Base-by-base conservation (phyloP, 805 yeast species). In the Saturnispora zaruensis region DNA sequence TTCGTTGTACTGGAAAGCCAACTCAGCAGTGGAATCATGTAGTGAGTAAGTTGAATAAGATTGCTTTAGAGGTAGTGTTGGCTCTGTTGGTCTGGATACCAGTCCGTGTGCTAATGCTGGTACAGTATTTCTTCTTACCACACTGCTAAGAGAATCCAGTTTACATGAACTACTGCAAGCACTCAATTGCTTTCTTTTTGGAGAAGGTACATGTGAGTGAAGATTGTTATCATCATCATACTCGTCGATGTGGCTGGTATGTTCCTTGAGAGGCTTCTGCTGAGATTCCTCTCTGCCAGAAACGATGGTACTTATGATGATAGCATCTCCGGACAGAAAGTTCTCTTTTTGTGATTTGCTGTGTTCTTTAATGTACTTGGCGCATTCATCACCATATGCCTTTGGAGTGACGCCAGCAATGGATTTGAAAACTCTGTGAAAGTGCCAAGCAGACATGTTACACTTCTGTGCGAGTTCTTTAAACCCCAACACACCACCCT, bases 361-460 rank as follows among this genome's bases (percentile, higher is more conserved):
- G 11, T 65, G 64, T 53, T 45, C 37, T 25, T 74, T 74, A 56
- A 82, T 70, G 57, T 65, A 79, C 54, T 78, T 82, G 72, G 79
- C 82, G 62, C 95, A 85, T 54, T 81, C 80, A 61, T 87, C 95
- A 46, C 96, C 96, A 59, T 87, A 87, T 6, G 87, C 83, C 69
- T 87, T 86, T 23, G 95, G 95, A 1, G 96, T 87, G 51, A 87
- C 74, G 2, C 95, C 91, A 5, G 95, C 85, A 53, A 87, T 86
- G 49, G 82, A 77, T 66, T 88, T 84, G 72, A 88, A 88, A 23
- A 88, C 95, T 46, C 96, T 72, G 70, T 88, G 96, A 66, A 88
- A 88, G 66, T 88, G 96, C 96, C 96, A 88, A 24, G 96, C 93
- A 9, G 87, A 78, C 52, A 88, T 74, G 56, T 84, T 84, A 8